Evolutionary conservation across 2,329 filamentous ascomycete species (phyloP).

Genomic region (Colletotrichum tanaceti): DNA sequence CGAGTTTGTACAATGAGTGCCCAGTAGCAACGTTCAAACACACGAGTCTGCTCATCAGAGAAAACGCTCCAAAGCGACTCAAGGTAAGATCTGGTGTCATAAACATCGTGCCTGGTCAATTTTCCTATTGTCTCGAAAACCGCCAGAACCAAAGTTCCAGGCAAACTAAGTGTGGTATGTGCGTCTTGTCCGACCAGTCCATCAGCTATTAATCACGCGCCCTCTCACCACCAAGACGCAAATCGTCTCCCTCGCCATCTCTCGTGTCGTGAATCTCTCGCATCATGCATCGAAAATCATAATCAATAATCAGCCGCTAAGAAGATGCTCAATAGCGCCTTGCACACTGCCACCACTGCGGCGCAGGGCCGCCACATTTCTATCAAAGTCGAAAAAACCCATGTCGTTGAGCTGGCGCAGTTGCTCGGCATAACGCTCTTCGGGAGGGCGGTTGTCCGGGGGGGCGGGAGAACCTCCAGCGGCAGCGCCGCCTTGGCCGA

Average conservation of each 20-base stretch:
- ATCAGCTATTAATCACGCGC: conserved; percentile 31
- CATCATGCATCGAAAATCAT: conserved; percentile 16
- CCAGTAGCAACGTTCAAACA: background rate
- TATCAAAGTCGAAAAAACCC: conserved; percentile 97
- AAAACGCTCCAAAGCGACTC: conserved; percentile 1
- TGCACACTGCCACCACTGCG: conserved; percentile 94
- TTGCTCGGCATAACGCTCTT: conserved; percentile 92
- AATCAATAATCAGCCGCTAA: conserved; percentile 50
- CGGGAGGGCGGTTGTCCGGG: conserved; percentile 86
- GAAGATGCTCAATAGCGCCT: conserved; percentile 83
- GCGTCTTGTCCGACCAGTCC: conserved; percentile 19
- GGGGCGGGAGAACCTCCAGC: conserved; percentile 62
- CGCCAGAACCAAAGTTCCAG: conserved; percentile 34
- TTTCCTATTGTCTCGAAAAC: conserved; percentile 26
- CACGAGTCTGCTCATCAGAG: background rate
- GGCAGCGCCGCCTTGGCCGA: conserved; percentile 51
- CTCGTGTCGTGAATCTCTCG: background rate
- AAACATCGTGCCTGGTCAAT: conserved; percentile 38
- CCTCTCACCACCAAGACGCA: background rate
- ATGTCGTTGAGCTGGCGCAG: conserved; percentile 96
- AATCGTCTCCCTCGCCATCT: background rate
- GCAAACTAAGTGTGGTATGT: conserved; percentile 36
- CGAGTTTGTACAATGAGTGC: background rate
- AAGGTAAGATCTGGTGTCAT: conserved; percentile 23
- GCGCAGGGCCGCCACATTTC: conserved; percentile 88